Evolutionary conservation across 2,329 filamentous ascomycete genomes (phyloP).

Genomic region (Exophiala phaeomuriformis): DNA sequence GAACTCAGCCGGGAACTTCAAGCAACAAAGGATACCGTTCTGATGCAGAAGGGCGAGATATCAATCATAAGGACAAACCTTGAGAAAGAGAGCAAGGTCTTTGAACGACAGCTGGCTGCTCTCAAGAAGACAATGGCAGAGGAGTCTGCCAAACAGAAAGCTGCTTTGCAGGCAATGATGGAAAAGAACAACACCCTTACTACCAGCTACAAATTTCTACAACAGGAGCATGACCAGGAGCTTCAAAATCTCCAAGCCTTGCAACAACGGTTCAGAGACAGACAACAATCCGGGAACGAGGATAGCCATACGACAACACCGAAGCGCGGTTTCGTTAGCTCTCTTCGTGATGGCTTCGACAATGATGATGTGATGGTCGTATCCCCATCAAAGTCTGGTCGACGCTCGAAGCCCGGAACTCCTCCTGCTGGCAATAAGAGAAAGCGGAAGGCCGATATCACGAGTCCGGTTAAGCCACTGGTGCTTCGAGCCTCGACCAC

Average conservation of each 20-base stretch:
- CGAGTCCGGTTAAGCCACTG: conserved; percentile 45
- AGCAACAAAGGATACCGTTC: conserved; percentile 37
- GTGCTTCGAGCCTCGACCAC: conserved; percentile 30
- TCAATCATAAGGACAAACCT: conserved; percentile 55
- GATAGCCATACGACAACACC: conserved; percentile 42
- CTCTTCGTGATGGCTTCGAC: conserved; percentile 56
- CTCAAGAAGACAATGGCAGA: conserved; percentile 50
- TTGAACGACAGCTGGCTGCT: conserved; percentile 46
- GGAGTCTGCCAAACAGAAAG: conserved; percentile 46
- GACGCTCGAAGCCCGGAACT: conserved; percentile 46
- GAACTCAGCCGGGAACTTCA: conserved; percentile 35
- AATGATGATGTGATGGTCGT: conserved; percentile 52
- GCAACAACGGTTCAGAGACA: conserved; percentile 34
- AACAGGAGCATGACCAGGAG: conserved; percentile 54
- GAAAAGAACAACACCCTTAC: conserved; percentile 51
- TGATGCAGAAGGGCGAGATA: conserved; percentile 53
- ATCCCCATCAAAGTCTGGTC: conserved; percentile 48
- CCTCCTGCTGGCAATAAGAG: conserved; percentile 52
- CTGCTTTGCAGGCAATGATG: conserved; percentile 48
- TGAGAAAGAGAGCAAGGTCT: conserved; percentile 46
- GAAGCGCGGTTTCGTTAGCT: conserved; percentile 37
- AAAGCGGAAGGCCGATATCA: conserved; percentile 46
- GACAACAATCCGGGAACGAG: conserved; percentile 30
- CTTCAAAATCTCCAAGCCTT: conserved; percentile 41
- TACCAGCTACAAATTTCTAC: conserved; percentile 54